phyloP scores from a whole-genome alignment of 345 rosid genomes.

The Nephelium lappaceum region DNA sequence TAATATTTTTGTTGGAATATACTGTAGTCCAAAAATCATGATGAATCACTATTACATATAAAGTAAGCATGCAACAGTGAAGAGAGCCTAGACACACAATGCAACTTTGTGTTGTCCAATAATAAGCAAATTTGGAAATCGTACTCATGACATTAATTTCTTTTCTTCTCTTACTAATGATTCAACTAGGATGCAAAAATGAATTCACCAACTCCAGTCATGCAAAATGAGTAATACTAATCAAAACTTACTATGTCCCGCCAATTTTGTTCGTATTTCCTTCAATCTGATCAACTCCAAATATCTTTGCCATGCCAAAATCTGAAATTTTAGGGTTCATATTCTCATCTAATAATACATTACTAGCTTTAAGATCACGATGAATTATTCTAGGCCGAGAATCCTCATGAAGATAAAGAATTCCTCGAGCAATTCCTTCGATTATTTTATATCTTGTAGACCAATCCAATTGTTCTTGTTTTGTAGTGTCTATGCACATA shows the following conservation, averaged over 20 bases:
- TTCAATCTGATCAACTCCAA: constrained; percentile 35
- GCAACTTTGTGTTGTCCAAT: not conserved
- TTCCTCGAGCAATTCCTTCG: constrained; percentile 51
- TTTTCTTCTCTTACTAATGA: not conserved
- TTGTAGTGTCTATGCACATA: constrained; percentile 38
- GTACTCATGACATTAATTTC: too few relatives aligned
- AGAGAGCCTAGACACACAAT: not conserved
- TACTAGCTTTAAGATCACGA: constrained; percentile 66
- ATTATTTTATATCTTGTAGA: constrained; percentile 42
- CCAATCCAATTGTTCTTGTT: constrained; percentile 50
- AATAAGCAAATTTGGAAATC: too few relatives aligned
- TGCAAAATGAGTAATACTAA: not conserved
- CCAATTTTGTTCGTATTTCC: constrained; percentile 49
- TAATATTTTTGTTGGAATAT: too few relatives aligned
- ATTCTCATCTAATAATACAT: constrained; percentile 51
- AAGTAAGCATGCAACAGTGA: not conserved
- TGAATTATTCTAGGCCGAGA: constrained; percentile 66
- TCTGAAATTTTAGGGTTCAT: constrained; percentile 74
- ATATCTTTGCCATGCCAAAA: constrained; percentile 66
- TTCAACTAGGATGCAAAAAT: not conserved
- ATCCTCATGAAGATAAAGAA: constrained; percentile 45
- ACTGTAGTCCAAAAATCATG: too few relatives aligned
- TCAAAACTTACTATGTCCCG: constrained; percentile 60
- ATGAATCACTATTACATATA: too few relatives aligned
- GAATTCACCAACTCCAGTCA: too few relatives aligned